Evolutionary conservation across 306 rosid genomes (phyloP), one percentile per base, ranked within the genome.

Genomic region (Glycine tomentella): DNA sequence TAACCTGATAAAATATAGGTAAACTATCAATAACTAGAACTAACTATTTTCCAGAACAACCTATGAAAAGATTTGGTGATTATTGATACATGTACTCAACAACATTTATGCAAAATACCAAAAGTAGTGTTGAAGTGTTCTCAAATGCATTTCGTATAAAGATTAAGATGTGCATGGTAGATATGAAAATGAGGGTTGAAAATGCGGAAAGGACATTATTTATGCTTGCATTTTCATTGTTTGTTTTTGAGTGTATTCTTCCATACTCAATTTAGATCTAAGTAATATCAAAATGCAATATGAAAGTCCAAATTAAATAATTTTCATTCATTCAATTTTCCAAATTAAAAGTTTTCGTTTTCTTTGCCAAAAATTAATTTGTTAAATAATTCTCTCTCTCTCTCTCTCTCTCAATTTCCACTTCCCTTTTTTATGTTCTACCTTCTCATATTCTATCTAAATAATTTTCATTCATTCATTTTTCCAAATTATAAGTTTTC

Each of bases 1-100:
- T 94, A 50, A 94, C 98, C 98, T 94, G 90, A 81, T 76, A 57
- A 78, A 46, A 80, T 20, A 77, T 56, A 38, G 49, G 63, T 72
- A 73, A 63, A 52, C 31, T 34, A n/a, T 59, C 13, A 76, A 76
- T 10, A 76, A 68, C 48, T 75, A 46, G 36, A 75, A 46, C 10
- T 78, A 73, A 38, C 15, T 52, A 56, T 40, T 66, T 15, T 57
- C 44, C 25, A 38, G 34, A 69, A 59, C 13, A 25, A 25, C 74
- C 33, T 25, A 38, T 33, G 36, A 14, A 73, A 56, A n/a, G 44
- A 74, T 79, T 17, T 55, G 53, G 4, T 13, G 38, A 80, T 72
- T 63, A 68, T 66, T 16, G 42, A 53, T 58, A 25, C 58, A 53
- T 50, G 38, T 15, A 57, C 38, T 49, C 51, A 44, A 64, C 4